Base-by-base conservation (phyloP, 331 rosid genomes). In the Rhamnella rubrinervis region DNA sequence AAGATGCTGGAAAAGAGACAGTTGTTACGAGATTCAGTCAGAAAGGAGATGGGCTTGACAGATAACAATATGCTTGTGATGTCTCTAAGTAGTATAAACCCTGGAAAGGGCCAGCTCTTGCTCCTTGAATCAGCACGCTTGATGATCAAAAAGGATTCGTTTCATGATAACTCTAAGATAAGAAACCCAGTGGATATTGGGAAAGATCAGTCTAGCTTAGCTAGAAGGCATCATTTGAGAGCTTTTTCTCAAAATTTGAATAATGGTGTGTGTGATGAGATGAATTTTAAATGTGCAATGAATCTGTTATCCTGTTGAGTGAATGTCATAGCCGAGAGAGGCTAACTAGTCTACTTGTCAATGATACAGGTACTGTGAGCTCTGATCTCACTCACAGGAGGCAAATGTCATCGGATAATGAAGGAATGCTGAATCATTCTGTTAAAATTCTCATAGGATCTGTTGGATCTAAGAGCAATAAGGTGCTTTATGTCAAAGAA, bases 401-500 rank as follows among this genome's bases (percentile, higher is more conserved):
- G 74, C 84, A 79, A 65, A 41, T 74, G 74, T 57, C 78, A 55
- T 69, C 74, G 15, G 73, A 73, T 53, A 77, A 55, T 66, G 75
- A 65, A 63, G 88, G 68, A 82, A 66, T 26, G 65, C 63, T 7
- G 70, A 77, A 79, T 63, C 82, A 66, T 70, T 75, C 89, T 49
- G 85, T 89, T 73, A 91, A 83, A 78, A 74, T 95, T 83, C 83
- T 95, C 35, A 82, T 95, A 59, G 97, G 99, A 62, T 95, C 99
- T 59, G 92, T 95, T 71, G 96, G 97, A 77, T 91, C 97, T 58
- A 95, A 95, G 87, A 95, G 99, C 84, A 95, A 89, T 79, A 91
- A 95, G 91, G 93, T 78, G 65, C 78, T 71, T 66, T 95, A 95
- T 78, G 96, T 95, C 73, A 91, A 87, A 83, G 82, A 87, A 63